Conservation (phyloP, 176 grass and related monocot species). For the Aegilops longissima region DNA sequence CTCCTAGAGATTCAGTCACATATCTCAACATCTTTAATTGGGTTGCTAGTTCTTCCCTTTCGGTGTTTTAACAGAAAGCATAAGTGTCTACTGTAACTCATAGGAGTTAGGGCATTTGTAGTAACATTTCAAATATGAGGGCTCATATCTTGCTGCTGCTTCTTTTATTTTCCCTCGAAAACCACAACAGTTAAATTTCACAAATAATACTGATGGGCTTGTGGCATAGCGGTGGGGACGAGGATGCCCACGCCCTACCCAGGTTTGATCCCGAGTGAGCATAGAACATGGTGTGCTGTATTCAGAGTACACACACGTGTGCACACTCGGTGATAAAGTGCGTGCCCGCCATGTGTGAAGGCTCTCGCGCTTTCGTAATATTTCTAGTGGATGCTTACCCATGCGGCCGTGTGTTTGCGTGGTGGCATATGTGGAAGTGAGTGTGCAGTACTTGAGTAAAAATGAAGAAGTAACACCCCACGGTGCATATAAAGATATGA, state of each 20-base stretch:
- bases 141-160: background rate
- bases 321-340: background rate
- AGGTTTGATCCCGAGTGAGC: background rate
- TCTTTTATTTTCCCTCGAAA: background rate
- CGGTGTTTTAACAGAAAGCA: background rate
- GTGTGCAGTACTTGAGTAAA: background rate
- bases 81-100: background rate
- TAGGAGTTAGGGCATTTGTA: background rate
- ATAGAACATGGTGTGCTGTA: background rate
- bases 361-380: background rate
- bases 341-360: background rate
- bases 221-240: background rate
- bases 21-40: background rate
- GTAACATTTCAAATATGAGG: background rate
- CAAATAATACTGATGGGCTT: background rate
- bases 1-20: slow-evolving; percentile 5
- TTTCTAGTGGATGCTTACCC: background rate
- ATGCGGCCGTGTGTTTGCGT: background rate
- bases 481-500: background rate
- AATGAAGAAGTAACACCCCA: background rate
- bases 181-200: background rate
- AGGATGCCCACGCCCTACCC: background rate
- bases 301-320: background rate
- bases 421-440: background rate
- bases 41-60: background rate